phyloP scores from a whole-genome alignment of 441 rosid species.

The Jatropha podagrica region DNA sequence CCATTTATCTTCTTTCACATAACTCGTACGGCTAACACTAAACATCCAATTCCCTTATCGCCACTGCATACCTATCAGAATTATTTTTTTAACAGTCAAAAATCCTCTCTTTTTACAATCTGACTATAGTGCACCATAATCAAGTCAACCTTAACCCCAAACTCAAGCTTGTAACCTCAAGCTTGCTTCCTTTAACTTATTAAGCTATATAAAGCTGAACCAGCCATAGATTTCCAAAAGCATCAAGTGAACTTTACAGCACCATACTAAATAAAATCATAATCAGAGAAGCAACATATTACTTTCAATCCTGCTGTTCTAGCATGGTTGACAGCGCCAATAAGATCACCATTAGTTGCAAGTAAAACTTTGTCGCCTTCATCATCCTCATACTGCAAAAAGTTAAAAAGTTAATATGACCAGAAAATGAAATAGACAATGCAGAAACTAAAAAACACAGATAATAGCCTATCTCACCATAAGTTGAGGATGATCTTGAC shows the following conservation, averaged over 20 bases:
- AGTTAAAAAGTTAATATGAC: background rate
- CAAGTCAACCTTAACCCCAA: background rate
- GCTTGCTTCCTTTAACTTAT: background rate
- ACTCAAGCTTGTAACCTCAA: background rate
- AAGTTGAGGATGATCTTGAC: slow-evolving; percentile 48
- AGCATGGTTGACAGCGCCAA: slow-evolving; percentile 58
- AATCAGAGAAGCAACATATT: slow-evolving; percentile 6
- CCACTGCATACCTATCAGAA: background rate
- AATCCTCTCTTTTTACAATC: background rate
- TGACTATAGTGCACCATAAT: background rate
- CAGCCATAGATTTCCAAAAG: background rate
- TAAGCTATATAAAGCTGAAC: background rate
- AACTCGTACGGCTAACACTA: no score
- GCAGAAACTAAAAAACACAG: background rate
- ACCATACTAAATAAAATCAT: slow-evolving; percentile 1
- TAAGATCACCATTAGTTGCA: slow-evolving; percentile 63
- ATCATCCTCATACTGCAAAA: slow-evolving; percentile 69
- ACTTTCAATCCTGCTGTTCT: slow-evolving; percentile 68
- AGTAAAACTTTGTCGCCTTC: slow-evolving; percentile 79
- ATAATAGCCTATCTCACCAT: slow-evolving; percentile 43
- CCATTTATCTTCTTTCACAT: no score
- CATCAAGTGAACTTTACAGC: background rate
- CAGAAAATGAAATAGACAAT: background rate
- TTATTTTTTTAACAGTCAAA: background rate
- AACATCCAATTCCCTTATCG: no score